Conservation (phyloP, 192 early-diverging fungal genomes). For the Gaertneriomyces semiglobifer region DNA sequence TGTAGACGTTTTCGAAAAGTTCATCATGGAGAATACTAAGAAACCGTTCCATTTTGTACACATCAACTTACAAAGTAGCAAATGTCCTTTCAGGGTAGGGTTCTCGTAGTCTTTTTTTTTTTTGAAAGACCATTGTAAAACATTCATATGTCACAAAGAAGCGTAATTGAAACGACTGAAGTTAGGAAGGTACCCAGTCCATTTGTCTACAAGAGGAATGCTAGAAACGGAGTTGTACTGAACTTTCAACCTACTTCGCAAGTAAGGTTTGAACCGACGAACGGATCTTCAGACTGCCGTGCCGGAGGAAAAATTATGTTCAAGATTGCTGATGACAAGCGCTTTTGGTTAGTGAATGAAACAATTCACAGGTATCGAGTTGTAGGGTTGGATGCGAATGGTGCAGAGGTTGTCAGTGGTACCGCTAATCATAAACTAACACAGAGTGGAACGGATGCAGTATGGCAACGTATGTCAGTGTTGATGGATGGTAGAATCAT, state of each 20-base stretch:
- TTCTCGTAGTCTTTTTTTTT: slow-evolving; percentile 8
- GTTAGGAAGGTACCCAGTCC: not conserved
- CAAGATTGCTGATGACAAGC: slow-evolving; percentile 14
- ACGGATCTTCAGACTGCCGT: not conserved
- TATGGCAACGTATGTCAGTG: slow-evolving; percentile 14
- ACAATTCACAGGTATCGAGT: slow-evolving; percentile 1
- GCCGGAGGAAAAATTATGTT: slow-evolving; percentile 7
- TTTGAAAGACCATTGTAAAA: too few relatives aligned
- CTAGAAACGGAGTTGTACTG: slow-evolving; percentile 14
- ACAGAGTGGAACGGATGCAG: slow-evolving; percentile 12
- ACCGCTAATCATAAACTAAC: not conserved
- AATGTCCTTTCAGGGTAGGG: slow-evolving; percentile 10
- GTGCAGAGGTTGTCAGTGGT: not conserved
- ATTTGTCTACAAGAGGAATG: slow-evolving; percentile 10
- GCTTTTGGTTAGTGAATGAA: slow-evolving; percentile 10
- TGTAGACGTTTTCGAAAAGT: slow-evolving; percentile 13
- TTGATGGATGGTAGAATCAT: slow-evolving; percentile 5
- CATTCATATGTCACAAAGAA: too few relatives aligned
- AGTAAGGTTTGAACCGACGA: slow-evolving; percentile 13
- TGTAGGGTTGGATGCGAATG: not conserved
- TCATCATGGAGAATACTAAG: slow-evolving; percentile 9
- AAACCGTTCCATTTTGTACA: slow-evolving; percentile 18
- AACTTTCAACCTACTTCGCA: slow-evolving; percentile 12
- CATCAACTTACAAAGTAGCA: slow-evolving; percentile 8
- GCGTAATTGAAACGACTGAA: too few relatives aligned